phyloP scores from a whole-genome alignment of 2,329 filamentous ascomycete species.

The Fusarium duplospermum region DNA sequence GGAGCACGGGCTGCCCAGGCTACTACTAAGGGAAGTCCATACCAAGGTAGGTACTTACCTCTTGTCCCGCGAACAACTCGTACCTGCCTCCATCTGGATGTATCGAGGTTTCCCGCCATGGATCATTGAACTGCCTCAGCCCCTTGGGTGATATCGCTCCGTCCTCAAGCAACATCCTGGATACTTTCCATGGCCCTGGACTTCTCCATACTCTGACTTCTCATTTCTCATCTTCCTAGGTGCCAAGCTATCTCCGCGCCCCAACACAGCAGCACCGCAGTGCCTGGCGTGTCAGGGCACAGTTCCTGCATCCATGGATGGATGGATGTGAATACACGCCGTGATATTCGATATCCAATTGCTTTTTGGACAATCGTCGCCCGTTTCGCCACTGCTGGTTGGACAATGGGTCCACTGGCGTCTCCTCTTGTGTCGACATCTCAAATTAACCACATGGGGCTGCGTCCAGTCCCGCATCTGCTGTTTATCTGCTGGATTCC shows the following conservation, averaged over 20 bases:
- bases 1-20: not conserved
- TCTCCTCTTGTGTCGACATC: slow-evolving; percentile 41
- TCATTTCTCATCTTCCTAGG: slow-evolving; percentile 11
- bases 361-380: slow-evolving; percentile 36
- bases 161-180: slow-evolving; percentile 11
- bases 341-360: slow-evolving; percentile 39
- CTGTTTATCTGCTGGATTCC: slow-evolving; percentile 33
- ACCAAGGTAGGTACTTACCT: not conserved
- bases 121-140: slow-evolving; percentile 12
- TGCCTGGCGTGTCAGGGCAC: slow-evolving; percentile 23
- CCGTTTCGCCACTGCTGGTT: slow-evolving; percentile 37
- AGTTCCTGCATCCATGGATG: slow-evolving; percentile 43
- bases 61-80: not conserved
- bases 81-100: slow-evolving; percentile 1
- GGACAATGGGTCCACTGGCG: slow-evolving; percentile 40
- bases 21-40: not conserved
- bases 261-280: slow-evolving; percentile 9
- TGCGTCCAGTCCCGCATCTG: slow-evolving; percentile 37
- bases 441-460: slow-evolving; percentile 34
- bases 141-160: slow-evolving; percentile 34
- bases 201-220: slow-evolving; percentile 22
- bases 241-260: slow-evolving; percentile 12
- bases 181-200: slow-evolving; percentile 5
- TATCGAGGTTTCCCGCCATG: slow-evolving; percentile 11
- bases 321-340: slow-evolving; percentile 25